These are phyloP conservation scores for Coniosporium tulheliwenetii DNA, from an alignment of 2,329 filamentous ascomycete species.

Conservation along the genomic window DNA sequence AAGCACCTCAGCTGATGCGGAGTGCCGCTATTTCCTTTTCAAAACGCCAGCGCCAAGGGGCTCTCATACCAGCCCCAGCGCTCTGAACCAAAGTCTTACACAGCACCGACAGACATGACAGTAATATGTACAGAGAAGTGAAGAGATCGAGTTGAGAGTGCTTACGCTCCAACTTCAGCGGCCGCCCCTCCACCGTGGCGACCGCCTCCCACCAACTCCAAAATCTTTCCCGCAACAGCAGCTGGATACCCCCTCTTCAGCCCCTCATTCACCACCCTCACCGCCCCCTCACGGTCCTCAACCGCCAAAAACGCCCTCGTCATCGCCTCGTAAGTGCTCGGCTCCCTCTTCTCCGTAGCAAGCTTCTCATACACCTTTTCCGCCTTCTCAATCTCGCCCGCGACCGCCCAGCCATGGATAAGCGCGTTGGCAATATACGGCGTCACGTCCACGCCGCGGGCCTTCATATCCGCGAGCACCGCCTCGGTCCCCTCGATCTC, in stretches of 20 bases:
- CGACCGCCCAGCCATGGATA: slow-evolving; percentile 89
- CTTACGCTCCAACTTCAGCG: too few species aligned
- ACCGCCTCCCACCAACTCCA: slow-evolving; percentile 52
- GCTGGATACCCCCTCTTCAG: slow-evolving; percentile 76
- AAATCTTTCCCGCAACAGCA: slow-evolving; percentile 84
- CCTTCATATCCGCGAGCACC: slow-evolving; percentile 60
- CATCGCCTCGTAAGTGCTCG: slow-evolving; percentile 98
- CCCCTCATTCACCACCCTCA: slow-evolving; percentile 76
- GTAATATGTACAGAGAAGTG: too few species aligned
- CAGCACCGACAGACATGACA: too few species aligned
- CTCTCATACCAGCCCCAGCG: too few species aligned
- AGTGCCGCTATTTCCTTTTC: too few species aligned
- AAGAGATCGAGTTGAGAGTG: too few species aligned
- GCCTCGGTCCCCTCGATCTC: slow-evolving; percentile 58
- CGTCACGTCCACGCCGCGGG: slow-evolving; percentile 65
- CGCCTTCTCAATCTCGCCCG: slow-evolving; percentile 66
- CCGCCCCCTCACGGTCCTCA: slow-evolving; percentile 63
- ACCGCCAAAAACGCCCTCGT: slow-evolving; percentile 79
- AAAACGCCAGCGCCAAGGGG: too few species aligned
- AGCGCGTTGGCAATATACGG: slow-evolving; percentile 97
- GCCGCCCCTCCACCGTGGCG: neutral
- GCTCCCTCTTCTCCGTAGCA: slow-evolving; percentile 65
- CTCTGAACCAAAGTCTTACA: too few species aligned
- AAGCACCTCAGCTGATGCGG: too few species aligned
- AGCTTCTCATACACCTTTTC: slow-evolving; percentile 68